These are phyloP conservation scores for Aspergillus fructus DNA, from an alignment of 2,329 filamentous ascomycete species.

Conservation along the genomic window DNA sequence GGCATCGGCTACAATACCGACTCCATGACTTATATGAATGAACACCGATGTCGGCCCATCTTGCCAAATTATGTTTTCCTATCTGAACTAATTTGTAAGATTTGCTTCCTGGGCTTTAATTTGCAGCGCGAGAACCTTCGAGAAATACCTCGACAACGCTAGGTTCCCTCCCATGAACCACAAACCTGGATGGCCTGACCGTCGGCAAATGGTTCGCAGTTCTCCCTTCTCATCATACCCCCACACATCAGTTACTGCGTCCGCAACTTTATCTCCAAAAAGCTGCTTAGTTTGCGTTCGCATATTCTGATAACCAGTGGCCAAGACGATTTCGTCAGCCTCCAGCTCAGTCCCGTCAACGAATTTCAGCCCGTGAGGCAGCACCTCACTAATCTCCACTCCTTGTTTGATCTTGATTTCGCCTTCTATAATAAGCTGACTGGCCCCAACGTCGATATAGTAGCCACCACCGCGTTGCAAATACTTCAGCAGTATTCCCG, in stretches of 20 bases:
- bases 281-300: slow-evolving; percentile 58
- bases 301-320: slow-evolving; percentile 66
- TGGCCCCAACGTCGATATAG: slow-evolving; percentile 68
- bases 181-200: slow-evolving; percentile 62
- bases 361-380: slow-evolving; percentile 51
- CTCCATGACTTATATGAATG: too few species aligned
- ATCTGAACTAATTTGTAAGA: too few species aligned
- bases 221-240: slow-evolving; percentile 58
- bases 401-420: slow-evolving; percentile 66
- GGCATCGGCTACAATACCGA: too few species aligned
- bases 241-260: slow-evolving; percentile 62
- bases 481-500: slow-evolving; percentile 63
- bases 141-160: slow-evolving; percentile 63
- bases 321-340: slow-evolving; percentile 65
- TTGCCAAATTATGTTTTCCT: too few species aligned
- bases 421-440: slow-evolving; percentile 61
- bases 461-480: slow-evolving; percentile 67
- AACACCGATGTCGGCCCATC: too few species aligned
- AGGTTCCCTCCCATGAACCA: slow-evolving; percentile 69
- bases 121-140: slow-evolving; percentile 51
- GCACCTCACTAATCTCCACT: slow-evolving; percentile 55
- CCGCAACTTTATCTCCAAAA: slow-evolving; percentile 63
- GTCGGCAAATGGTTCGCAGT: slow-evolving; percentile 60
- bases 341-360: slow-evolving; percentile 59
- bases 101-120: slow-evolving; percentile 40